Evolutionary conservation across 176 grass and related monocot genomes (phyloP).

Genomic region (Rhynchospora tenuis): DNA sequence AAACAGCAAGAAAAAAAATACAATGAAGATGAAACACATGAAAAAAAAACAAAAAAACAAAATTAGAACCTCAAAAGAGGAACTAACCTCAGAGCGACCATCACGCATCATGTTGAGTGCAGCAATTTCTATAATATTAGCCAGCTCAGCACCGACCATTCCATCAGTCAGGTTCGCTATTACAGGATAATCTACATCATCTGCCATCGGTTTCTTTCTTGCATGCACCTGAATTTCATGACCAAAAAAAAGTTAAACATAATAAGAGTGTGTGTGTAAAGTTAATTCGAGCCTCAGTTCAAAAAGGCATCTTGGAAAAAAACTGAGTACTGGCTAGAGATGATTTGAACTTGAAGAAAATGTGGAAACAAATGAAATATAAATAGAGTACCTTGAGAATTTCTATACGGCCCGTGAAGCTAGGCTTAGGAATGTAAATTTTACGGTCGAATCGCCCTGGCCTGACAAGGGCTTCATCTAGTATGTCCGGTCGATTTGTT

Average conservation of each 20-base stretch:
- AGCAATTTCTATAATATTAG: constrained; percentile 36
- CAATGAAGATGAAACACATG: too few species aligned
- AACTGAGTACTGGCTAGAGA: too few species aligned
- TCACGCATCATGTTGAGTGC: constrained; percentile 39
- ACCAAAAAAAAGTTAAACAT: too few species aligned
- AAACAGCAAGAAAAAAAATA: too few species aligned
- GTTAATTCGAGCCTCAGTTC: too few species aligned
- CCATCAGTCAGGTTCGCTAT: constrained; percentile 35
- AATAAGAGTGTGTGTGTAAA: too few species aligned
- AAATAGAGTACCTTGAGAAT: constrained; percentile 34
- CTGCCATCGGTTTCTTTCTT: constrained; percentile 6
- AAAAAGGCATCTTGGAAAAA: too few species aligned
- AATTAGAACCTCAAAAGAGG: neutral
- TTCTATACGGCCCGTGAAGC: constrained; percentile 32
- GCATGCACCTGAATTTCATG: too few species aligned
- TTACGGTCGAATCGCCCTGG: constrained; percentile 37
- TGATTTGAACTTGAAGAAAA: too few species aligned
- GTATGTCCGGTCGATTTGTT: constrained; percentile 24
- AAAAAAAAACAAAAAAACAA: too few species aligned
- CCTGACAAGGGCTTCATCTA: constrained; percentile 35
- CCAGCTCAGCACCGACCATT: constrained; percentile 37
- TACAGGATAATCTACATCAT: constrained; percentile 34
- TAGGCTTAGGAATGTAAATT: constrained; percentile 38
- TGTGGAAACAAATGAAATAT: too few species aligned
- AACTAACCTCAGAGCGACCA: constrained; percentile 27